phyloP scores from a whole-genome alignment of 2,329 filamentous ascomycete species.

The Monilinia aucupariae region DNA sequence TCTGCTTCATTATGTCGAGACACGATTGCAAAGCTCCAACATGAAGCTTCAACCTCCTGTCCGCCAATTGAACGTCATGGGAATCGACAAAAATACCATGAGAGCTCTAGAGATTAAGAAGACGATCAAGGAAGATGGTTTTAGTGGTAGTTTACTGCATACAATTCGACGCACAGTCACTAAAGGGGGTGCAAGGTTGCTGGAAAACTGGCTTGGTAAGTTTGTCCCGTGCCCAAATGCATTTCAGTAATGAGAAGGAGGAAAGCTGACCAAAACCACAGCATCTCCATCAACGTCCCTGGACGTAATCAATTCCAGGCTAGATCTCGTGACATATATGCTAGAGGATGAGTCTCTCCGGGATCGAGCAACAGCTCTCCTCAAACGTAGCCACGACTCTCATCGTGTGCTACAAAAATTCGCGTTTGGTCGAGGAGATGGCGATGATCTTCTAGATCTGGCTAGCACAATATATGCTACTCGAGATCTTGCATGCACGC shows the following conservation, averaged over 20 bases:
- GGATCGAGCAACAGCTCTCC: slow-evolving; percentile 61
- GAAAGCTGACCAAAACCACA: slow-evolving; percentile 30
- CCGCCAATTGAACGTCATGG: slow-evolving; percentile 76
- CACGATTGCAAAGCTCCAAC: slow-evolving; percentile 68
- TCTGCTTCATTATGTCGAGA: slow-evolving; percentile 78
- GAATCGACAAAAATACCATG: slow-evolving; percentile 87
- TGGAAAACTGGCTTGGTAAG: slow-evolving; percentile 76
- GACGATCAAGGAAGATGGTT: slow-evolving; percentile 73
- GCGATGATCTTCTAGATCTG: slow-evolving; percentile 81
- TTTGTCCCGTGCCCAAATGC: slow-evolving; percentile 1
- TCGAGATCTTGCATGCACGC: slow-evolving; percentile 53
- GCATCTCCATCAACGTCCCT: slow-evolving; percentile 84
- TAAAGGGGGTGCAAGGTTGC: slow-evolving; percentile 78
- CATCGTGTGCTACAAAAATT: slow-evolving; percentile 92
- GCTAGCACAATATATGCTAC: slow-evolving; percentile 76
- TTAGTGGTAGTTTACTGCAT: slow-evolving; percentile 81
- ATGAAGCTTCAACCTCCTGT: slow-evolving; percentile 80
- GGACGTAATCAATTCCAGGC: slow-evolving; percentile 67
- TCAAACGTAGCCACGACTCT: slow-evolving; percentile 76
- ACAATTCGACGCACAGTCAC: slow-evolving; percentile 86
- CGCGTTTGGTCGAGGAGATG: slow-evolving; percentile 81
- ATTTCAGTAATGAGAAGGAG: background rate
- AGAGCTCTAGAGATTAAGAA: slow-evolving; percentile 82
- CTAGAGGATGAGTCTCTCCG: slow-evolving; percentile 60
- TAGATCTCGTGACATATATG: slow-evolving; percentile 77